Base-by-base conservation (phyloP, 371 early-diverging fungal species). In the Neoconidiobolus thromboides region DNA sequence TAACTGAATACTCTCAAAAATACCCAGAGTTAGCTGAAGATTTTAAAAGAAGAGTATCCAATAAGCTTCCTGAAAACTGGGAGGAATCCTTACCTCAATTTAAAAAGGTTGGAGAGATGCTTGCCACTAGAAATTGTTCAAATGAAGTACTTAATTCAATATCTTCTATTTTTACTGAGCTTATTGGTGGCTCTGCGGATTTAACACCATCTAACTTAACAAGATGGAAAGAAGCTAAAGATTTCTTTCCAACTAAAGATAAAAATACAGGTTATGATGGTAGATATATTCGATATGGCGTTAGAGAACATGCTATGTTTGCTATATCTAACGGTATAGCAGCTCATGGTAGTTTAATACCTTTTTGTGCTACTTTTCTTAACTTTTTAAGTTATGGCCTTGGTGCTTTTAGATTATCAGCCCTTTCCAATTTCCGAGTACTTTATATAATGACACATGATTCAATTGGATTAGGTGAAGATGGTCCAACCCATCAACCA, bases 401-500 rank as follows among this genome's bases (percentile, higher is more conserved):
- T 43, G 93, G 95, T 43, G 86, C 97, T 53, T 80, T 93, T 47
- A 89, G 99, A 70, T 76, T 99, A 55, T 79, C 87, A 59, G 93
- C 95, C 6, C 74, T 99, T 57, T 83, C 90, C 54, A 76, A 86
- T 46, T 78, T 86, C 60, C 92, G 87, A 46, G 87, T 92, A 50
- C 66, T 96, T 63, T 96, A 94, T 77, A 84, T 99, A 68, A 89
- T 93, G 87, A 98, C 99, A 53, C 99, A 99, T 81, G 99, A 99
- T 76, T 96, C 97, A 26, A 95, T 99, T 63, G 97, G 95, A 64
- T 79, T 96, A 43, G 83, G 83, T 67, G 98, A 98, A 74, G 99
- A 99, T 72, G 99, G 99, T 2, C 98, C 98, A 39, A 99, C 99
- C 49, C 99, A 99, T 74, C 99, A 99, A 73, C 99, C 99, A 2